phyloP scores from a whole-genome alignment of 805 yeast genomes.

The Ogataea chonburiensis region DNA sequence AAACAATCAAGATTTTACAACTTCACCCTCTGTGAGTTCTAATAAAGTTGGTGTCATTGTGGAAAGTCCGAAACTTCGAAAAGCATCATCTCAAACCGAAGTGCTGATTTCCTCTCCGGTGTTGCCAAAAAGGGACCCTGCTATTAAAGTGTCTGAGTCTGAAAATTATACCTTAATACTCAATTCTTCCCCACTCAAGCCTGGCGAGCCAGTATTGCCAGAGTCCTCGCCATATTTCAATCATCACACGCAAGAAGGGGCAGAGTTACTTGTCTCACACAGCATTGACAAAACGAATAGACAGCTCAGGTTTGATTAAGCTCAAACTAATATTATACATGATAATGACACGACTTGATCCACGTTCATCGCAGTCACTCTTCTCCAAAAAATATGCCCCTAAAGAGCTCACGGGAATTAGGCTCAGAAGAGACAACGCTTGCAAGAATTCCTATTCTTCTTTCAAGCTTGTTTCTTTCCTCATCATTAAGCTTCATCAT shows the following conservation, averaged over 20 bases:
- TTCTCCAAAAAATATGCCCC: conserved; percentile 69
- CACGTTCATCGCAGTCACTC: too few species aligned
- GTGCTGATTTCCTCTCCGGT: neutral
- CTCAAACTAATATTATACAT: too few species aligned
- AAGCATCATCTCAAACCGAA: too few species aligned
- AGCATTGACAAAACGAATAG: conserved; percentile 17
- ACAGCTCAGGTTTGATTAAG: conserved; percentile 22
- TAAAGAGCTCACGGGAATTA: conserved; percentile 50
- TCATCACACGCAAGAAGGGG: conserved; percentile 5
- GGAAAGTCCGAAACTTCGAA: too few species aligned
- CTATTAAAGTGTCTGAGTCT: too few species aligned
- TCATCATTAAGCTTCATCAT: conserved; percentile 31
- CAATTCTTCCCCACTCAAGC: conserved; percentile 29
- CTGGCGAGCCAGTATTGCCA: conserved; percentile 36
- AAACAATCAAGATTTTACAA: too few species aligned
- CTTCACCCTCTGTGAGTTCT: too few species aligned
- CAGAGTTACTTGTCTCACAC: too few species aligned
- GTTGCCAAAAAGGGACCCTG: too few species aligned
- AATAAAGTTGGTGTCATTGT: too few species aligned
- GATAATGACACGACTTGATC: too few species aligned
- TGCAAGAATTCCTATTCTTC: conserved; percentile 64
- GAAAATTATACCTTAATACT: too few species aligned
- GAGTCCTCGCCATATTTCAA: conserved; percentile 40
- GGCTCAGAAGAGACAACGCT: conserved; percentile 45
- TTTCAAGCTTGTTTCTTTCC: conserved; percentile 41